Evolutionary conservation across 768 basidiomycete species (phyloP).

Genomic region (Hygrophorus pudorinus): DNA sequence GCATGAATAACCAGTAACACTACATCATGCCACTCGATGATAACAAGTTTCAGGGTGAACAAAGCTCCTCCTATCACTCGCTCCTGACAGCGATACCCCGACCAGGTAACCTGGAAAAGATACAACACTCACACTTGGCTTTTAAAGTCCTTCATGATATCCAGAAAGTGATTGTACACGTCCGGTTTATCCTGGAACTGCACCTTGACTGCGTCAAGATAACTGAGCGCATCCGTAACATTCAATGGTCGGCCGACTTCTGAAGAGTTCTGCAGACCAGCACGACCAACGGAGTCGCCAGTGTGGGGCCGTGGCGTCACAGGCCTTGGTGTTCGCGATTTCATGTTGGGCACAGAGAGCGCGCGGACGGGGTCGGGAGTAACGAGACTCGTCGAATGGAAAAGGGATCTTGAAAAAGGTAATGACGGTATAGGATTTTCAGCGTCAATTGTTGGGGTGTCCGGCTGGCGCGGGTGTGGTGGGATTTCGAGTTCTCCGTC

Average conservation of each 20-base stretch:
- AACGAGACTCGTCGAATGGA: no score
- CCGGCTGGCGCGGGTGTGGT: no score
- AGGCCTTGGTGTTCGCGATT: slow-evolving; percentile 22
- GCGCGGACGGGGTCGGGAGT: no score
- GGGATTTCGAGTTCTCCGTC: no score
- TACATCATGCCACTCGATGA: background rate
- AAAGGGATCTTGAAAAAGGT: no score
- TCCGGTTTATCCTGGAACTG: slow-evolving; percentile 87
- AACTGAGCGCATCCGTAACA: slow-evolving; percentile 87
- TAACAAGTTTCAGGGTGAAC: no score
- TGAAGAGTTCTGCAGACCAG: slow-evolving; percentile 21
- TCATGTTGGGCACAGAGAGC: slow-evolving; percentile 11
- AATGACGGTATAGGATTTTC: no score
- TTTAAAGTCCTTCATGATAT: slow-evolving; percentile 99
- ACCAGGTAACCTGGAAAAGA: slow-evolving; percentile 1
- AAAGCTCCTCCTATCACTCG: no score
- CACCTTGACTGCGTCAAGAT: slow-evolving; percentile 89
- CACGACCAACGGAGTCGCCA: slow-evolving; percentile 15
- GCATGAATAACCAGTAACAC: background rate
- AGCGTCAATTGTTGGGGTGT: no score
- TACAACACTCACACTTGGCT: slow-evolving; percentile 70
- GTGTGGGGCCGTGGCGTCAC: slow-evolving; percentile 29
- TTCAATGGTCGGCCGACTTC: slow-evolving; percentile 63
- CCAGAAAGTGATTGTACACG: slow-evolving; percentile 89
- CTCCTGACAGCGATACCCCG: no score